Evolutionary conservation across 495 filamentous ascomycete genomes (phyloP), one percentile per base, ranked within the genome.

Genomic region (Astrothelium subdiscretum): DNA sequence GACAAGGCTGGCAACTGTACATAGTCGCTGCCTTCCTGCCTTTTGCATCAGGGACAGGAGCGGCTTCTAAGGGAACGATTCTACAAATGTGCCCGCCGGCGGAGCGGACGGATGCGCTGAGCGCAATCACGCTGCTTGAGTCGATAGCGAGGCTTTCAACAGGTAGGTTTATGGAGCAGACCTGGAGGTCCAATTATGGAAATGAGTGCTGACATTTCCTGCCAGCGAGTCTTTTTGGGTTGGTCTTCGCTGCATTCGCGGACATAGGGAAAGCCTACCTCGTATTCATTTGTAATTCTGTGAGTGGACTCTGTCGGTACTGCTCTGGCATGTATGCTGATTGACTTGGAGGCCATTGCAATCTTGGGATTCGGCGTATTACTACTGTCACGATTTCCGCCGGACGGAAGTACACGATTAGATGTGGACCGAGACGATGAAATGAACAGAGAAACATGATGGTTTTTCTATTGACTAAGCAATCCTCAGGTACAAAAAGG

Each of bases 31-130:
- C 70, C 63, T 66, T 78, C 31, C 59, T 84, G 1, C 81, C 81
- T 0, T 77, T 84, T 31, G 81, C 77, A 1, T 80, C 81, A 0
- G 81, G 81, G 0, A 78, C 81, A 0, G 81, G 80, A 0, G 74
- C 81, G 1, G 80, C 81, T 0, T 79, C 81, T 15, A 84, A 83
- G 59, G 81, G 81, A 20, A 80, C 81, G 32, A 81, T 84, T 71
- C 76, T 81, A 18, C 78, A 81, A 44, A 76, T 84, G 75, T 80
- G 79, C 42, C 62, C 78, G 2, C 65, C 75, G 1, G 69, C 69
- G 5, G 70, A 78, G 59, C 73, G 80, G 27, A 72, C 74, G 1
- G 81, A 84, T 62, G 81, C 81, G 0, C 71, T 84, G n/a, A 79
- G 78, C 57, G 81, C 79, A 0, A 76, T 84, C 26, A 80, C 78